Percentiles rank a stretch among this genome's conserved stretches.
These are phyloP conservation scores for Penicillium vulpinum DNA, from an alignment of 2,329 filamentous ascomycete species.

Conservation along the genomic window DNA sequence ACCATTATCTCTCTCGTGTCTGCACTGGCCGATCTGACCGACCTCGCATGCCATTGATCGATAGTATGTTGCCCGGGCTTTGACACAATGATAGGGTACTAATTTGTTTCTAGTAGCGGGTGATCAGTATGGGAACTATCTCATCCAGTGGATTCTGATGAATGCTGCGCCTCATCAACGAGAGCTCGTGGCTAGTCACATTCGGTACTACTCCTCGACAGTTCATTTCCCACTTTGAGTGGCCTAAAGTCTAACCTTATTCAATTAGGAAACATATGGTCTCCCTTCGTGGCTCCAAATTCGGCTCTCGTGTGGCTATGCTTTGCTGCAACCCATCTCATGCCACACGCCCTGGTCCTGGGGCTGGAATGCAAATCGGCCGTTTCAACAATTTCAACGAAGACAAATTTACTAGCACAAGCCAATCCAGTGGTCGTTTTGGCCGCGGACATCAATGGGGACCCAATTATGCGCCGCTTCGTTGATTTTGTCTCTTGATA, in stretches of 20 bases:
- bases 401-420: constrained; percentile 38
- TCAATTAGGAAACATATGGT: constrained; percentile 86
- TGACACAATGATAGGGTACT: constrained; percentile 1
- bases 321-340: constrained; percentile 94
- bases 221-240: background rate
- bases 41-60: constrained; percentile 93
- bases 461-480: constrained; percentile 39
- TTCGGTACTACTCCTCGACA: constrained; percentile 56
- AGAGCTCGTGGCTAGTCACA: constrained; percentile 88
- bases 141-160: constrained; percentile 95
- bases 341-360: constrained; percentile 83
- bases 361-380: constrained; percentile 66
- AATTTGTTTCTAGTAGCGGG: constrained; percentile 65
- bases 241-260: constrained; percentile 5
- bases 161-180: constrained; percentile 84
- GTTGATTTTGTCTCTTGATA: constrained; percentile 24
- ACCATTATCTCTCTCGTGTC: constrained; percentile 88
- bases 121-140: constrained; percentile 98
- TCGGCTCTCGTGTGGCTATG: constrained; percentile 97
- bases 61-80: constrained; percentile 59
- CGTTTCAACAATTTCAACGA: constrained; percentile 56
- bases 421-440: constrained; percentile 42
- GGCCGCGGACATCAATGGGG: constrained; percentile 41
- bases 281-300: constrained; percentile 95
- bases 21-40: constrained; percentile 88